Evolutionary conservation across 257 asterid species (phyloP).

Genomic region (Apocynum venetum): DNA sequence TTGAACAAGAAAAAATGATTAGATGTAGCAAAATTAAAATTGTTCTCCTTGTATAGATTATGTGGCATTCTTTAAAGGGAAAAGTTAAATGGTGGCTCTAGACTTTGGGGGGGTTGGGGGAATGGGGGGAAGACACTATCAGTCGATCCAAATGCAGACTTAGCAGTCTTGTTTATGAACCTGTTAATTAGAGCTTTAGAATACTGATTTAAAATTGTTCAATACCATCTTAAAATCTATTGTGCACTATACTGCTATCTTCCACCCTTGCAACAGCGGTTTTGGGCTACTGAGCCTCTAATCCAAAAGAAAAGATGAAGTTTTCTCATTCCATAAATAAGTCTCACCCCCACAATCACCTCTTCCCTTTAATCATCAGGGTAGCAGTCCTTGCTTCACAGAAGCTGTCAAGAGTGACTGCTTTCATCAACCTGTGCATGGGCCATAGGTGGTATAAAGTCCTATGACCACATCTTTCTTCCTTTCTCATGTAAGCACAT

Average conservation of each 20-base stretch:
- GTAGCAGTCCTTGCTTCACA: not conserved
- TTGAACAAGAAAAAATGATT: not conserved
- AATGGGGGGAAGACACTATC: not conserved
- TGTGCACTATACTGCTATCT: not conserved
- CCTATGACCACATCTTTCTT: not conserved
- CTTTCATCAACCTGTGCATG: not conserved
- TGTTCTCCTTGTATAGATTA: not conserved
- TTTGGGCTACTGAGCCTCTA: not conserved
- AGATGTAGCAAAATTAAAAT: not conserved
- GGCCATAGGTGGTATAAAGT: not conserved
- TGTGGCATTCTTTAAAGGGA: not conserved
- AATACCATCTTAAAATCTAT: not conserved
- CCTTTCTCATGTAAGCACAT: not conserved
- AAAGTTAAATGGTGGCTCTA: not conserved
- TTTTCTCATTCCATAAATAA: not conserved
- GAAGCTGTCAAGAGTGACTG: not conserved
- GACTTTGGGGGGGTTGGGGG: no score
- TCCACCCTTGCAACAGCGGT: not conserved
- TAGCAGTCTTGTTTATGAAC: not conserved
- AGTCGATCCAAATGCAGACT: not conserved
- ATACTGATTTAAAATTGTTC: not conserved
- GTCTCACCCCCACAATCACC: not conserved
- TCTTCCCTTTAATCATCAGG: not conserved
- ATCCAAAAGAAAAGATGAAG: not conserved
- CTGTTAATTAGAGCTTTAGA: not conserved